phyloP scores from a whole-genome alignment of 768 basidiomycete genomes.

The Candolleomyces eurysporus region DNA sequence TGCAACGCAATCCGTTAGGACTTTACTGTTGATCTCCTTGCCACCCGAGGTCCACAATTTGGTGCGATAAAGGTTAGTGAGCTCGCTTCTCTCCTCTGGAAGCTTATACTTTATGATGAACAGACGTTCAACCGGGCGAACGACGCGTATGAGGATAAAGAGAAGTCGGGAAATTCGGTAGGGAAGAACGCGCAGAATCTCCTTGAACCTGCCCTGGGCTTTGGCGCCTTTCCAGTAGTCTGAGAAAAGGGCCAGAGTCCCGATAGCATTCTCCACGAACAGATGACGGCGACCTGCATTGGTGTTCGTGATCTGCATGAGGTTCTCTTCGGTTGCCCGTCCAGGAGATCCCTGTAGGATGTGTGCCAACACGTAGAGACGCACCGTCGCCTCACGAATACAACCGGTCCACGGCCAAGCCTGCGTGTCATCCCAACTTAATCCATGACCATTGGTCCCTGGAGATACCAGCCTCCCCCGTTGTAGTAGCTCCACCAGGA shows the following conservation, averaged over 20 bases:
- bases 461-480: neutral
- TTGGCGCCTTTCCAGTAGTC: neutral
- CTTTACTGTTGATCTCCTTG: neutral
- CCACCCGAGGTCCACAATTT: neutral
- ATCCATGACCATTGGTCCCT: no score
- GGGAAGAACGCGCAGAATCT: neutral
- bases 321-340: neutral
- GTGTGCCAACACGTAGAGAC: neutral
- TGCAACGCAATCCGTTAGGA: neutral
- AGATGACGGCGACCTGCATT: neutral
- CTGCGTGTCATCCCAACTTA: neutral
- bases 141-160: neutral
- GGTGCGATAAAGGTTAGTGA: neutral
- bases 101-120: neutral
- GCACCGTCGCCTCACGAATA: neutral
- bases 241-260: neutral
- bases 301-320: neutral
- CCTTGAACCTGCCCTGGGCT: neutral
- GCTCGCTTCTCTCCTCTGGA: neutral
- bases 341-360: neutral
- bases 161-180: neutral
- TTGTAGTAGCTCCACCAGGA: neutral
- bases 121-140: neutral
- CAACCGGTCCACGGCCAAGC: neutral
- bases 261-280: neutral